Base-by-base conservation (phyloP, 768 basidiomycete genomes). In the Termitomyces sp. region DNA sequence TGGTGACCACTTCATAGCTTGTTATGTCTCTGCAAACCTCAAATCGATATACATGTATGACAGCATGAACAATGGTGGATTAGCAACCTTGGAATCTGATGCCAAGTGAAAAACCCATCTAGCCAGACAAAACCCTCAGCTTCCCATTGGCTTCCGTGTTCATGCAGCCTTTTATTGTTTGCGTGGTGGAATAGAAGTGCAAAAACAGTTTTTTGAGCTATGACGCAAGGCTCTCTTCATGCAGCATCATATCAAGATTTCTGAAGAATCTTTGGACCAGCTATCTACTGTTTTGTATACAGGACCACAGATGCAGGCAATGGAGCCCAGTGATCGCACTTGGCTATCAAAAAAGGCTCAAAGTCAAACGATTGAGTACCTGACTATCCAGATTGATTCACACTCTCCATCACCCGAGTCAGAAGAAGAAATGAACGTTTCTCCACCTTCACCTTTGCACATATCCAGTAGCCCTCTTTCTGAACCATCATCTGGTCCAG, bases 1-100 rank as follows among this genome's bases (percentile, higher is more conserved):
- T 39, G 60, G 36, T 1, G 12, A 40, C 11, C 60, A 61, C 36
- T 56, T 61, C 16, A 56, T 33, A 4, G 52, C 52, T 22, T 50
- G 35, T n/a, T 59, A 48, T 18, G 4, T n/a, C 2, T 48, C 52
- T n/a, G 20, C 45, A n/a, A 33, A 60, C 13, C 22, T 46, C 20
- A 40, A 11, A 12, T 22, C 32, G 9, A 20, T 52, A 8, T 60
- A 48, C 22, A 38, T 42, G n/a, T 60, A 55, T 40, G 35, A 55
- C 44, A 38, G 16, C 5, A 55, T 54, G 53, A 22, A 38, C 3
- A 42, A 48, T 44, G 11, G 9, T 22, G 59, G 59, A 1, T 4
- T 36, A 4, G 40, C 44, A 16, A 20, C 36, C 24, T 13, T 54
- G 6, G 52, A 55, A 4, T 11, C 38, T 20, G 12, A 22, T 33